Evolutionary conservation across 768 basidiomycete species (phyloP), one percentile per base, ranked within the genome.

Genomic region (Auricularia auricula-judae): DNA sequence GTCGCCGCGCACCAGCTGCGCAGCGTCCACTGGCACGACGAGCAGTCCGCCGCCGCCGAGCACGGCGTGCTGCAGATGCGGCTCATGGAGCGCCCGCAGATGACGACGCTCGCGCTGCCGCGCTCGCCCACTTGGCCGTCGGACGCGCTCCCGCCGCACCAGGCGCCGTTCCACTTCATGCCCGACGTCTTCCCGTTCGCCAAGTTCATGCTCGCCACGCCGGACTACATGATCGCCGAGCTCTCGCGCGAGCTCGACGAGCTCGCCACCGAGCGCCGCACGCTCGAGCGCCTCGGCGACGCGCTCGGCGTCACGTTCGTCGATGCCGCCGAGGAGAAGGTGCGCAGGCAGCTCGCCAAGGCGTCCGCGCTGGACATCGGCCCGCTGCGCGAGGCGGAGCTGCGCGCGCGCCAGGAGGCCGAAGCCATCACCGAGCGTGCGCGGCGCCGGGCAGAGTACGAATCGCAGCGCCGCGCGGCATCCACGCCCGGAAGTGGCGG

Each of bases 121-220:
- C 87, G 93, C 29, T 95, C 96, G 1, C 71, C 78, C 16, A 92
- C 93, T 2, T 99, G 95, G 95, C 96, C 93, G 1, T 96, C 93
- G 1, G 93, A 96, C 66, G 82, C 95, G 2, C 77, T 97, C 36
- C 88, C 91, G 14, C 90, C 93, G 21, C 92, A 95, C 68, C 88
- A 94, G 71, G 91, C 93, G 0, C 96, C 97, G 5, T 98, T 95
- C 79, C 85, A 97, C 72, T 98, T 99, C 78, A 80, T 96, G 23
- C 97, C 95, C 0, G 93, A 98, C 71, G 89, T 97, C 47, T 86
- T 86, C 67, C 77, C 78, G 44, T 97, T 89, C 73, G 82, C 94
- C 21, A 93, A 92, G 71, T 97, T 98, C 78, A 97, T 98, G 94
- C 85, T 98, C 33, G 93, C 93, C 21, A 93, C 94, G 0, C 93